Percentiles rank a stretch among this genome's conserved stretches.
These are phyloP conservation scores for Chaetoceros muelleri DNA, from an alignment of 108 stramenopile genomes.

Conservation along the genomic window DNA sequence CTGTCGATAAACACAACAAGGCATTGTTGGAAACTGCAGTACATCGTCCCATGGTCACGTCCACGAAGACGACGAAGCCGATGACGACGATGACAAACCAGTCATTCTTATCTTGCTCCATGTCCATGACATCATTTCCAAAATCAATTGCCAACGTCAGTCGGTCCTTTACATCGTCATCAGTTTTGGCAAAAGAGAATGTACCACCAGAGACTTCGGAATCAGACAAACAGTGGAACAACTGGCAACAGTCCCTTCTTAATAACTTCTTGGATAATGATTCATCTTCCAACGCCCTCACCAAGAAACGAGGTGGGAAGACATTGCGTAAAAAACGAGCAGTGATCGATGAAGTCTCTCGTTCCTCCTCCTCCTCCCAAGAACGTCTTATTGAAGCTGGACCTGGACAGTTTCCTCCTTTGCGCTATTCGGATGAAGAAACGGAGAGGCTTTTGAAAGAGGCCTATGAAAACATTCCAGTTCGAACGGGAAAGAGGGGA, in stretches of 20 bases:
- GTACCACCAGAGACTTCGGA: too few species aligned
- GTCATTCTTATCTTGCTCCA: too few species aligned
- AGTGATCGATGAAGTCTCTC: not conserved
- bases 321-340: not conserved
- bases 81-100: too few species aligned
- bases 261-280: not conserved
- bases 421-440: conserved; percentile 72
- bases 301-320: not conserved
- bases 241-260: not conserved
- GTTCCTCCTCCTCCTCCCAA: not conserved
- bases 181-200: too few species aligned
- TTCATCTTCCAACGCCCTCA: not conserved
- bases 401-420: conserved; percentile 53
- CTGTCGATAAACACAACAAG: too few species aligned
- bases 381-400: conserved; percentile 6
- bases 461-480: conserved; percentile 62
- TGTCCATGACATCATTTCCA: too few species aligned
- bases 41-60: too few species aligned
- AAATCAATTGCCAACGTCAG: too few species aligned
- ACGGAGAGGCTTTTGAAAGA: conserved; percentile 62
- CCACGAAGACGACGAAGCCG: too few species aligned
- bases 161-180: too few species aligned
- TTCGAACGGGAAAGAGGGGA: conserved; percentile 60
- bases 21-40: too few species aligned
- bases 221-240: not conserved